A percentile compares a stretch with the other conserved stretches of the same genome.
phyloP scores from a whole-genome alignment of 768 basidiomycete genomes.

The Russula dissimulans region DNA sequence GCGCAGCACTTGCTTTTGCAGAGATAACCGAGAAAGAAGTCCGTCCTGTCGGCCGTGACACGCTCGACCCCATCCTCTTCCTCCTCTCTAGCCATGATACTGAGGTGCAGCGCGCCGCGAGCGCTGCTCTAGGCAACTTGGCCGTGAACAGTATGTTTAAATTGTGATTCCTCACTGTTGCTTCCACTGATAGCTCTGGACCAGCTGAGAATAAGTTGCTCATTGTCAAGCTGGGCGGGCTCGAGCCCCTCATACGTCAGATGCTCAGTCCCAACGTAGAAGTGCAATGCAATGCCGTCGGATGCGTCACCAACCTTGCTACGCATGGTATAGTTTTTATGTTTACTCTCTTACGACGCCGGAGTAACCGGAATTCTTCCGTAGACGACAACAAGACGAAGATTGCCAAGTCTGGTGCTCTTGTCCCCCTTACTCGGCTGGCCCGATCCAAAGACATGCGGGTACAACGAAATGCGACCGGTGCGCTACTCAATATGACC shows the following conservation, averaged over 20 bases:
- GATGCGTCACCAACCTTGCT: constrained; percentile 96
- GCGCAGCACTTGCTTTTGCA: constrained; percentile 95
- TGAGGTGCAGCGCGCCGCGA: constrained; percentile 96
- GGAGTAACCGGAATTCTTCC: constrained; percentile 1
- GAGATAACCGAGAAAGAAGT: constrained; percentile 99
- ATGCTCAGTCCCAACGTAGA: constrained; percentile 99
- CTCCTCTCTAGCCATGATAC: constrained; percentile 95
- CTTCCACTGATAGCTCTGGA: constrained; percentile 4
- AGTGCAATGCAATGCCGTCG: constrained; percentile 99
- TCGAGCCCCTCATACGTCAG: constrained; percentile 96
- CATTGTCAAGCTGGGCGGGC: constrained; percentile 94
- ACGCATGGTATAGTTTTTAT: constrained; percentile 69
- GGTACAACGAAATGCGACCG: constrained; percentile 97
- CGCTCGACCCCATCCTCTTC: constrained; percentile 96
- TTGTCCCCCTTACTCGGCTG: constrained; percentile 90
- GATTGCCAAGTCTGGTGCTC: constrained; percentile 98
- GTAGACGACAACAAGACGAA: constrained; percentile 99
- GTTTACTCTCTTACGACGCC: background rate
- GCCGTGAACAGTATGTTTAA: constrained; percentile 86
- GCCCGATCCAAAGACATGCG: constrained; percentile 99
- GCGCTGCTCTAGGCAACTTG: constrained; percentile 93
- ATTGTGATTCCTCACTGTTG: background rate
- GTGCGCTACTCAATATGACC: constrained; percentile 97
- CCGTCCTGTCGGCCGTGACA: constrained; percentile 90
- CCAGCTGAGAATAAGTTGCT: constrained; percentile 97